Base-by-base conservation (phyloP, 495 filamentous ascomycete genomes). In the Neurospora sp. region DNA sequence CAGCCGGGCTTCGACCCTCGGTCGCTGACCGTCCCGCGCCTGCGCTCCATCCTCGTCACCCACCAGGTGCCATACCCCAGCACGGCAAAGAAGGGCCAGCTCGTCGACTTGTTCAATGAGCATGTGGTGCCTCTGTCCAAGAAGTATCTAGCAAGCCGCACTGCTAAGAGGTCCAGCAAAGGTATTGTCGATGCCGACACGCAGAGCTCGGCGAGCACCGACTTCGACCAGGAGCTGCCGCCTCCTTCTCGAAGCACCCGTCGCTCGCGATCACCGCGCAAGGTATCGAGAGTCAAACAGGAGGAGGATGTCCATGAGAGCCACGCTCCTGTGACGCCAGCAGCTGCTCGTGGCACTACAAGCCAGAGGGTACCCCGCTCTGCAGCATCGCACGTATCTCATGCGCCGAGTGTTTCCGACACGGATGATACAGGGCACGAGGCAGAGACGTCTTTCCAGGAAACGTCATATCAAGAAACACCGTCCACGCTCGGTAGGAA, bases 41-140 rank as follows among this genome's bases (percentile, higher is more conserved):
- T 99, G 72, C 92, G 96, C 66, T 92, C 91, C 27, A 95, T 98
- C 74, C 90, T 99, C 39, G 90, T 98, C 75, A 90, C 89, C 72
- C 91, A 99, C 82, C 91, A 93, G 79, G 85, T 98, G 73, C 77
- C 89, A 14, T 98, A 97, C 82, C 90, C 94, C 1, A 89, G 93
- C 9, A 82, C 80, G 88, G 94, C 70, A 41, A 98, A 98, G 82
- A 99, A 99, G 83, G 82, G 89, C 1, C 90, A 97, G 75, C 90
- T 99, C 48, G 83, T 99, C 72, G 89, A 91, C 5, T 85, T 98
- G 38, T 93, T 99, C 80, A 90, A 92, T 76, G 85, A 92, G 48
- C 85, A 95, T 72, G 87, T 99, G 44, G 82, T 92, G 9, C 93
- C 96, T 2, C 89, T 93, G 76, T 90, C 93, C 7, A 88, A 86